Evolutionary conservation across 2,329 filamentous ascomycete species (phyloP), one percentile per base, ranked within the genome.

Genomic region (Neoscytalidium dimidiatum): DNA sequence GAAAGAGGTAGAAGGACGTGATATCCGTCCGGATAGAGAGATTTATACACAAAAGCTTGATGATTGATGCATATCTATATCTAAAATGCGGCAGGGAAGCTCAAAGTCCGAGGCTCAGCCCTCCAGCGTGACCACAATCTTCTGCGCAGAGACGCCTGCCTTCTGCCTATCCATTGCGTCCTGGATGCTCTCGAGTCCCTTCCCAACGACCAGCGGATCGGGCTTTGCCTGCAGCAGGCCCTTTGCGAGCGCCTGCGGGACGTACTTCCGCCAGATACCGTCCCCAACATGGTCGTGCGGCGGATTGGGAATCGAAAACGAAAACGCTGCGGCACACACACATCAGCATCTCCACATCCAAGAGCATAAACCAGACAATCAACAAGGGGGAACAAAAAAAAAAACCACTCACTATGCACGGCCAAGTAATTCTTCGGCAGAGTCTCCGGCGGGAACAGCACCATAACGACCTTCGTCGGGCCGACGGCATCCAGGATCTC

Each of bases 61-160:
- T 35, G 33, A 35, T n/a, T n/a, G 33, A 35, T 35, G 33, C 33
- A 7, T 35, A 35, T 35, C 14, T 3, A 35, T 35, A n/a, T n/a
- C n/a, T 14, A 2, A 14, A 35, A 35, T 35, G n/a, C n/a, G n/a
- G n/a, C n/a, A n/a, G n/a, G n/a, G 33, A 35, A 3, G 33, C 14
- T 35, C 14, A 9, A 14, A 35, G 8, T 14, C 8, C 14, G 8
- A 35, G 8, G 33, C 33, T 14, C 1, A 14, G 8, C 8, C 14
- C 33, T 35, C 8, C 8, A 35, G 33, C 33, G 61, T 66, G 29
- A 80, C 71, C 5, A 81, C 76, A 38, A 80, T 60, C 66, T 81
- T 80, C 60, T 73, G 71, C 1, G 73, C 77, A 56, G 77, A 80
- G 2, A 81, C 73, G 2, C 74, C 73, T 6, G 70, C 69, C 46